Base-by-base conservation (phyloP, 208 protist genomes). In the Wallacemonas collosoma region DNA sequence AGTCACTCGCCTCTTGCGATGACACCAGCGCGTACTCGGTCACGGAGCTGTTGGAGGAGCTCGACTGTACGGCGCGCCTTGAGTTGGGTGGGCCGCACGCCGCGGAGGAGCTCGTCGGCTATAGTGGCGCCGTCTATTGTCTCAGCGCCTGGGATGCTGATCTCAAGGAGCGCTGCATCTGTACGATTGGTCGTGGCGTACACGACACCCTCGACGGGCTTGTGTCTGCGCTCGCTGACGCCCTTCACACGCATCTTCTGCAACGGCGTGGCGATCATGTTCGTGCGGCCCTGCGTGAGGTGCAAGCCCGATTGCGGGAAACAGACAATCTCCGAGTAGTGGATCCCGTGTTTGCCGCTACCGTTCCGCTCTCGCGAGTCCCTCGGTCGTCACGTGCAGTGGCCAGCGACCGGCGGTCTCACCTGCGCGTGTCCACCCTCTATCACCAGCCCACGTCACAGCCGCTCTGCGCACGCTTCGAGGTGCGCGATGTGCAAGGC, bases 31-130 rank as follows among this genome's bases (percentile, higher is more conserved):
- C 6, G 9, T 57, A 57, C 53, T 8, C 15, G 14, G 53, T 57
- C 15, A 57, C 53, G 53, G 64, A 69, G n/a, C 40, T 69, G 4
- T 48, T 69, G 4, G 38, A 69, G 35, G 51, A 58, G 47, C 64
- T 69, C 7, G 64, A 57, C 26, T 69, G 50, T 26, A 69, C 45
- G 12, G 64, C 51, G 26, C 64, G 51, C 1, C 6, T 69, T 36
- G 64, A 69, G 47, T n/a, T 69, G 12, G 64, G 36, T n/a, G 36
- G 14, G 48, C 17, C 4, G 5, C 14, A 69, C 5, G 40, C 8
- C 3, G 43, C 12, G 40, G 36, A 51, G 2, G 43, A 26, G 14
- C n/a, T n/a, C 15, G 26, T 3, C 43, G 64, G 50, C 26, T 69
- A 58, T 12, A 41, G 64, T 17, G 64, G 51, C 48, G 64, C 64